Conservation (phyloP, 2,329 filamentous ascomycete genomes). For the Fusarium sp. region DNA sequence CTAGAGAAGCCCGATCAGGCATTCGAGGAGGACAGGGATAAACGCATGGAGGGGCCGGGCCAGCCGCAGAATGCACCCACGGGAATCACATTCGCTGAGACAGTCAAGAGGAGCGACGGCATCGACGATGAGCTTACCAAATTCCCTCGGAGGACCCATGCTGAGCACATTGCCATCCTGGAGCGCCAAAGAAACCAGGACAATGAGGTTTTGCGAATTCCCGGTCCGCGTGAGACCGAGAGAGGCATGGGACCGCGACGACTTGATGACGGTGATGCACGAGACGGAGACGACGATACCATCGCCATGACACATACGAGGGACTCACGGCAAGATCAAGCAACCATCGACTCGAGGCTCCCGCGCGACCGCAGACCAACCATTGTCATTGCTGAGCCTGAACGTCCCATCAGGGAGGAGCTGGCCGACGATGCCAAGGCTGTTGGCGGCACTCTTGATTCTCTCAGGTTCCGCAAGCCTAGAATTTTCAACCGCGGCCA, state of each 20-base stretch:
- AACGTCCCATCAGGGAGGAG: conserved; percentile 52
- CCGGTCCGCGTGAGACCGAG: conserved; percentile 91
- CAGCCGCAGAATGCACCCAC: conserved; percentile 37
- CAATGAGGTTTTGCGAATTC: conserved; percentile 84
- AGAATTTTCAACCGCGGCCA: conserved; percentile 53
- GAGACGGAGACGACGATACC: conserved; percentile 51
- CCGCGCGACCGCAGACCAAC: conserved; percentile 60
- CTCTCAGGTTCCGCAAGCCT: conserved; percentile 59
- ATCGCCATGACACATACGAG: conserved; percentile 40
- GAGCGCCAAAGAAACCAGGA: conserved; percentile 85
- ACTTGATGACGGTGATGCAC: conserved; percentile 56
- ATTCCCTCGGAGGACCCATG: conserved; percentile 64
- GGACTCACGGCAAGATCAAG: conserved; percentile 43
- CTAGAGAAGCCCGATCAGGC: conserved; percentile 35
- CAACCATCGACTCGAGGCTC: conserved; percentile 34
- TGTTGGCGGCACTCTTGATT: conserved; percentile 53
- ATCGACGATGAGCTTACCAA: conserved; percentile 61
- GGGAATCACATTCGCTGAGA: conserved; percentile 75
- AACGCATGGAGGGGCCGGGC: conserved; percentile 12
- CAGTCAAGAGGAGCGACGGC: conserved; percentile 70
- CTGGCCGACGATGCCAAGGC: conserved; percentile 58
- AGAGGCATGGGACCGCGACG: conserved; percentile 77
- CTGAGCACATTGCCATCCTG: conserved; percentile 89
- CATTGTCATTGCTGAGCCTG: conserved; percentile 76
- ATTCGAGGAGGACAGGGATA: conserved; percentile 21